Base-by-base conservation (phyloP, 2,329 filamentous ascomycete genomes). In the Trichoderma cornu-damae region DNA sequence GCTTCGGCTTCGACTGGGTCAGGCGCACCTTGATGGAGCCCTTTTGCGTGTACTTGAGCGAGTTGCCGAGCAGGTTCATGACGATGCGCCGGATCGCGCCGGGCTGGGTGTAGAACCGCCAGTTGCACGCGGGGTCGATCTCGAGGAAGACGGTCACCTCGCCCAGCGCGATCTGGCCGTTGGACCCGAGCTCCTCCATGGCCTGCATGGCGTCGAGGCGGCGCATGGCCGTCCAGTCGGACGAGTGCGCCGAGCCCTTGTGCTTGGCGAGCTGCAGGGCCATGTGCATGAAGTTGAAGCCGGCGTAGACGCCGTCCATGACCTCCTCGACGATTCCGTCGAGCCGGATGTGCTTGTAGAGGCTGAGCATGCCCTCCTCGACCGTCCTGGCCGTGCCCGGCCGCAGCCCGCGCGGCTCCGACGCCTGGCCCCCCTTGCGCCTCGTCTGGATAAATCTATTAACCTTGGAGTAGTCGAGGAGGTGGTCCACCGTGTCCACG, bases 31-130 rank as follows among this genome's bases (percentile, higher is more conserved):
- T 64, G 48, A 75, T 68, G 0, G 64, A 61, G 1, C 73, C 73
- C 1, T 58, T 58, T 4, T 55, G 60, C 0, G 83, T 86, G 59
- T 84, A 86, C 63, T 86, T 86, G 60, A 86, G 73, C 0, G 83
- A 75, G 63, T 87, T 87, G 7, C 82, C 81, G 32, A 85, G 78
- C 0, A 86, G 60, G 46, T 86, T 86, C 80, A 86, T 83, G 20
- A 86, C 72, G 24, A 86, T 79, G 2, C 82, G 76, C 7, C 75
- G 68, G 8, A 75, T 61, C 0, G 74, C 74, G 0, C 83, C 83
- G 0, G 79, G 75, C 42, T 85, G 78, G 0, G 78, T 77, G 16
- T 76, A 71, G 62, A 82, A 84, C 1, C 70, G 67, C 81, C 83
- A 86, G 8, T 65, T 73, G 62, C 52, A 73, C 60, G 20, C 72